Conservation (phyloP, 2,329 filamentous ascomycete genomes). For the Fusarium sp. region DNA sequence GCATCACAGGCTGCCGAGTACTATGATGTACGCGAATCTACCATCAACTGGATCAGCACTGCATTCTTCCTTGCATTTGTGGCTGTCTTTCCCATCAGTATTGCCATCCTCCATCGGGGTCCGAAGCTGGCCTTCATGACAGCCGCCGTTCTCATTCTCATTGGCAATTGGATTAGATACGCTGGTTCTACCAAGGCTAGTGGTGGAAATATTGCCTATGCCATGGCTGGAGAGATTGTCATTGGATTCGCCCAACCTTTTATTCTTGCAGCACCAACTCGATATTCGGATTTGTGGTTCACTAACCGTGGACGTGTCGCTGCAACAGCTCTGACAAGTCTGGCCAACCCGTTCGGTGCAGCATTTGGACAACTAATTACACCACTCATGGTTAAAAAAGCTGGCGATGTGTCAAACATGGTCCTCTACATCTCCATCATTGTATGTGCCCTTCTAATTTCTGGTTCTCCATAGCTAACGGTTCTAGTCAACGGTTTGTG, state of each 20-base stretch:
- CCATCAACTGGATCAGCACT: slow-evolving; percentile 93
- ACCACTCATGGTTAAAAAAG: slow-evolving; percentile 75
- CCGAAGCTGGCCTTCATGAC: slow-evolving; percentile 81
- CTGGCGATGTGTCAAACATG: slow-evolving; percentile 77
- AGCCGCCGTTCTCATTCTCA: slow-evolving; percentile 76
- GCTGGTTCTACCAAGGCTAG: slow-evolving; percentile 67
- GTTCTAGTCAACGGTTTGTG: slow-evolving; percentile 56
- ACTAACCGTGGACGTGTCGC: slow-evolving; percentile 83
- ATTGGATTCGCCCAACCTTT: slow-evolving; percentile 93
- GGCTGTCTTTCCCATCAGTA: slow-evolving; percentile 73
- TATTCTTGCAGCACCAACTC: slow-evolving; percentile 85
- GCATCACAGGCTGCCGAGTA: slow-evolving; percentile 78
- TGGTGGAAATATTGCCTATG: slow-evolving; percentile 74
- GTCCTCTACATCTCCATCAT: slow-evolving; percentile 88
- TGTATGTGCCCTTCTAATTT: slow-evolving; percentile 56
- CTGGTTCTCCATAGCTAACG: slow-evolving; percentile 17
- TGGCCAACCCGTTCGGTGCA: slow-evolving; percentile 91
- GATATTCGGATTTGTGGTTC: slow-evolving; percentile 96
- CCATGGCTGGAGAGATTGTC: slow-evolving; percentile 92
- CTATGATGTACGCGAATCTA: slow-evolving; percentile 77
- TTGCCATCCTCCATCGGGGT: slow-evolving; percentile 82
- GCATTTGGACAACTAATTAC: slow-evolving; percentile 89
- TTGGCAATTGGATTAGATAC: slow-evolving; percentile 93
- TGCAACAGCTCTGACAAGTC: slow-evolving; percentile 83
- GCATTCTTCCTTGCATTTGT: slow-evolving; percentile 88